A percentile compares a stretch with the other conserved stretches of the same genome.
These are phyloP conservation scores for Afroboletus lepidellus DNA, from an alignment of 1,284 basidiomycete genomes.

Conservation along the genomic window DNA sequence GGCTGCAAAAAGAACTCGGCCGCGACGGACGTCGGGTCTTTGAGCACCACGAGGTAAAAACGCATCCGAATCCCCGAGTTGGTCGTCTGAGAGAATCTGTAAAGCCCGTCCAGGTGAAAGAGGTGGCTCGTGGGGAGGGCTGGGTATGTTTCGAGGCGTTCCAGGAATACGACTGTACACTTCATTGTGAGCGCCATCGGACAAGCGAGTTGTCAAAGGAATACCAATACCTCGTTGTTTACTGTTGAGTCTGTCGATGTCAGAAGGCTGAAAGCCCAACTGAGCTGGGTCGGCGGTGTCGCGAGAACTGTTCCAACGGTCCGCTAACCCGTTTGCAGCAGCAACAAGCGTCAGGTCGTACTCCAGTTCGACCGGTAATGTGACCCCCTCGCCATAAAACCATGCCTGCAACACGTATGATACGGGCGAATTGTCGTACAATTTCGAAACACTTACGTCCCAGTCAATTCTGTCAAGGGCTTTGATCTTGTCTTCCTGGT, in stretches of 20 bases:
- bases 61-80: constrained; percentile 75
- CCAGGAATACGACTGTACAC: constrained; percentile 69
- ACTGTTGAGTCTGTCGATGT: constrained; percentile 58
- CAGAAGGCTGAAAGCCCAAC: constrained; percentile 51
- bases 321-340: constrained; percentile 69
- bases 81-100: constrained; percentile 48
- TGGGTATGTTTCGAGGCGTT: constrained; percentile 57
- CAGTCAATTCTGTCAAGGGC: constrained; percentile 79
- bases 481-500: constrained; percentile 63
- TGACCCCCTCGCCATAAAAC: constrained; percentile 82
- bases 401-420: constrained; percentile 54
- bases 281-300: constrained; percentile 40
- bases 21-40: constrained; percentile 46
- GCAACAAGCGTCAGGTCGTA: constrained; percentile 85
- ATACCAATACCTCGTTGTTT: constrained; percentile 73
- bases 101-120: constrained; percentile 53
- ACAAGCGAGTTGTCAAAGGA: not conserved
- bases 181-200: not conserved
- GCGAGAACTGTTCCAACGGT: constrained; percentile 78
- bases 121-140: constrained; percentile 59
- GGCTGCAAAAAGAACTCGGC: constrained; percentile 48
- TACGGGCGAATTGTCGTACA: not conserved
- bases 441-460: constrained; percentile 51
- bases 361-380: constrained; percentile 75
- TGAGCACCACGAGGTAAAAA: constrained; percentile 66